A percentile compares a stretch with the other conserved stretches of the same genome.
Evolutionary conservation across 495 filamentous ascomycete genomes (phyloP).

Genomic region (Lasiosphaeria ovina): DNA sequence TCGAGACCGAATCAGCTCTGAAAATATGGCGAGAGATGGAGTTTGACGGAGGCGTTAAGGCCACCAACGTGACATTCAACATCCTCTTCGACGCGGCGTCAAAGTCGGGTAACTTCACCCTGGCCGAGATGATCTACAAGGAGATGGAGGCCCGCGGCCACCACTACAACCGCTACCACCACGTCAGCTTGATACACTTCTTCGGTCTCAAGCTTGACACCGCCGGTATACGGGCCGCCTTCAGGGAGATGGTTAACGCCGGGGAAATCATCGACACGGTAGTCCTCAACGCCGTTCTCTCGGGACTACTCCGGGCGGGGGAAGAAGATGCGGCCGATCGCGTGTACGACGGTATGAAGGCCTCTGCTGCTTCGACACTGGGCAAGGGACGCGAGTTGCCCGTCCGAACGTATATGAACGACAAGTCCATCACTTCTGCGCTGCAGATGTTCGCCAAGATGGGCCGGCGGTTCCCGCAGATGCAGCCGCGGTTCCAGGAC

Average conservation of each 20-base stretch:
- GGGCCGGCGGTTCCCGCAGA: constrained; percentile 37
- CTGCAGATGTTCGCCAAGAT: constrained; percentile 52
- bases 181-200: constrained; percentile 78
- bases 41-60: constrained; percentile 58
- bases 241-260: constrained; percentile 69
- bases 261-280: constrained; percentile 88
- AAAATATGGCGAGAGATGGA: constrained; percentile 91
- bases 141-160: constrained; percentile 74
- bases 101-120: constrained; percentile 74
- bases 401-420: constrained; percentile 40
- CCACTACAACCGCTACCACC: constrained; percentile 67
- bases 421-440: constrained; percentile 54
- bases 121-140: constrained; percentile 78
- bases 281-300: constrained; percentile 80
- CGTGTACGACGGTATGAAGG: constrained; percentile 80
- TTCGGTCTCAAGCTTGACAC: constrained; percentile 69
- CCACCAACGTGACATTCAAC: constrained; percentile 77
- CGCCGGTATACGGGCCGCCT: constrained; percentile 65
- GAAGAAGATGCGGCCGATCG: constrained; percentile 71
- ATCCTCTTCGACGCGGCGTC: constrained; percentile 86
- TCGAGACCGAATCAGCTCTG: constrained; percentile 69
- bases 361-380: constrained; percentile 32
- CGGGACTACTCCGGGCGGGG: constrained; percentile 68
- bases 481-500: constrained; percentile 50
- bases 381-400: constrained; percentile 29